These are phyloP conservation scores for Lanmaoa pseudosensibilis DNA, from an alignment of 768 basidiomycete genomes.

Conservation along the genomic window DNA sequence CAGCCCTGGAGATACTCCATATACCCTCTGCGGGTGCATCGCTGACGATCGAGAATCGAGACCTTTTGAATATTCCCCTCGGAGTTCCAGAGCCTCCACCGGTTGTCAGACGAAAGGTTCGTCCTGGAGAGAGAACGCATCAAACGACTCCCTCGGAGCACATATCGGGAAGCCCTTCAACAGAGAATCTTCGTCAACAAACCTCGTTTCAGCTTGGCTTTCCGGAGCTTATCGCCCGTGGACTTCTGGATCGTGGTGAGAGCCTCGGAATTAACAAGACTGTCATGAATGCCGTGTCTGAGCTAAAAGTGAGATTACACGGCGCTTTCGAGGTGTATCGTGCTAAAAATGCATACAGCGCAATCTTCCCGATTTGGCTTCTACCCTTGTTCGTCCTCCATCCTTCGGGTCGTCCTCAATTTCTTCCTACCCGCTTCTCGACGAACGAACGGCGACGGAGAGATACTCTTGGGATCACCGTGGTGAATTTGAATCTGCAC, in stretches of 20 bases:
- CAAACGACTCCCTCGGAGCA: constrained; percentile 22
- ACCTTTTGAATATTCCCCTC: constrained; percentile 67
- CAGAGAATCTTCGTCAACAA: constrained; percentile 40
- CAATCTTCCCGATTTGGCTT: constrained; percentile 83
- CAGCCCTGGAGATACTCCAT: constrained; percentile 73
- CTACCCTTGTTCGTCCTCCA: constrained; percentile 60
- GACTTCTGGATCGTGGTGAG: constrained; percentile 73
- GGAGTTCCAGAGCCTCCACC: constrained; percentile 57
- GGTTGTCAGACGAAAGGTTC: constrained; percentile 37
- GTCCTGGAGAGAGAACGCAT: constrained; percentile 34
- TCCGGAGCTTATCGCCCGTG: constrained; percentile 71
- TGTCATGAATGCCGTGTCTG: constrained; percentile 75
- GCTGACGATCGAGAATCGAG: constrained; percentile 79
- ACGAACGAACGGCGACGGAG: constrained; percentile 57
- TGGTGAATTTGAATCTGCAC: constrained; percentile 68
- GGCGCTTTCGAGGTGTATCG: background rate
- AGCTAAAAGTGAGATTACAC: constrained; percentile 59
- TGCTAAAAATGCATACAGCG: constrained; percentile 45
- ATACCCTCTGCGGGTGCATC: constrained; percentile 75
- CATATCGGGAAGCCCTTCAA: constrained; percentile 21
- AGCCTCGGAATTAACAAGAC: constrained; percentile 84
- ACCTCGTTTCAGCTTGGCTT: constrained; percentile 51
- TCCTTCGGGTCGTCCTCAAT: constrained; percentile 37
- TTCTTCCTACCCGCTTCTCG: constrained; percentile 60
- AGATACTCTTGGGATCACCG: constrained; percentile 69